A percentile compares a stretch with the other conserved stretches of the same genome.
phyloP scores from a whole-genome alignment of 2,329 filamentous ascomycete genomes.

The Pseudopyrenochaeta lycopersici region DNA sequence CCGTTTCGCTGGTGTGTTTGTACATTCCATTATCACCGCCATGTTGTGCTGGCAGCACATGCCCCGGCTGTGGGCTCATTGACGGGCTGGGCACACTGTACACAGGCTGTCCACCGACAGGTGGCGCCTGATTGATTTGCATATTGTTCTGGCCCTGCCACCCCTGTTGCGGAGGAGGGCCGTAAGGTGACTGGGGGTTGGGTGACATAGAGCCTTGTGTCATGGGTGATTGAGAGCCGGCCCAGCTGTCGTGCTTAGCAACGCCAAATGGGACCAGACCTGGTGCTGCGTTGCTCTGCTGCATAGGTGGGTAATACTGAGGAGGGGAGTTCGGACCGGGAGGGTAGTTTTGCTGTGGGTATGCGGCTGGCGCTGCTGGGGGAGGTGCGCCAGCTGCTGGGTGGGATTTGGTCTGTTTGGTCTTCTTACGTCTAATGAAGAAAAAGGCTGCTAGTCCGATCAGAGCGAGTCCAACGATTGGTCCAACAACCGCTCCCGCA shows the following conservation, averaged over 20 bases:
- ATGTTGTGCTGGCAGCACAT: constrained; percentile 13
- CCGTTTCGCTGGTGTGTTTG: constrained; percentile 8
- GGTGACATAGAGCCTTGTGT: constrained; percentile 20
- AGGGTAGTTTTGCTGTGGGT: constrained; percentile 12
- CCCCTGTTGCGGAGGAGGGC: constrained; percentile 13
- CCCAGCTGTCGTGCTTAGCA: constrained; percentile 25
- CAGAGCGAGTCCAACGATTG: constrained; percentile 31
- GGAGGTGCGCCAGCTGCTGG: constrained; percentile 1
- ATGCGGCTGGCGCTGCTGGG: constrained; percentile 8
- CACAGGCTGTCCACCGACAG: constrained; percentile 13
- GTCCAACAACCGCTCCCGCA: constrained; percentile 38
- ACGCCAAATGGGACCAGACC: constrained; percentile 26
- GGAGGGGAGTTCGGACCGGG: constrained; percentile 13
- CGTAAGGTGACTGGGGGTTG: constrained; percentile 15
- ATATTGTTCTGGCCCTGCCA: constrained; percentile 23
- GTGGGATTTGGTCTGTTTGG: constrained; percentile 10
- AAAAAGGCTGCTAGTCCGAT: constrained; percentile 23
- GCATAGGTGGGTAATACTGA: constrained; percentile 28
- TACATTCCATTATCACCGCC: constrained; percentile 3
- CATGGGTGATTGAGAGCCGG: constrained; percentile 17
- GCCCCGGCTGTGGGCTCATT: constrained; percentile 19
- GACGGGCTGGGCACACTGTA: constrained; percentile 18
- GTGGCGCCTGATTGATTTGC: constrained; percentile 6
- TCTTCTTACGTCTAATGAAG: constrained; percentile 29
- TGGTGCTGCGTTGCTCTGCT: constrained; percentile 20